Percentiles rank a stretch among this genome's conserved stretches.
phyloP scores from a whole-genome alignment of 2,329 filamentous ascomycete genomes.

The Cercospora brassicicola region DNA sequence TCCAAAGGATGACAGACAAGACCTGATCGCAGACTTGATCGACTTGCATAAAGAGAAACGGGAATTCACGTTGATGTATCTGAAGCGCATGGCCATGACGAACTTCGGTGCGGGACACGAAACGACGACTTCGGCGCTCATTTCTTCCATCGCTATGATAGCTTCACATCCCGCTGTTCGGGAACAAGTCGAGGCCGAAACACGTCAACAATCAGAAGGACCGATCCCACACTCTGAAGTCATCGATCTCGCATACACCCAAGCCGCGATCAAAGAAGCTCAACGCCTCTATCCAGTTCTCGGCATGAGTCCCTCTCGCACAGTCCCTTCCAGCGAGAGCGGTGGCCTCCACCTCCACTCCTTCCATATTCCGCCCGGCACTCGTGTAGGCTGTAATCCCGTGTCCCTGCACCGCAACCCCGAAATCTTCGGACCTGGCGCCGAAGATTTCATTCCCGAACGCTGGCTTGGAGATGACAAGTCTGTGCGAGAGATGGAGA shows the following conservation, averaged over 20 bases:
- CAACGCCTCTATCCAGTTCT: conserved; percentile 48
- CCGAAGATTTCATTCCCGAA: conserved; percentile 40
- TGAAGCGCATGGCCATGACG: conserved; percentile 26
- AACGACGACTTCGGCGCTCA: conserved; percentile 22
- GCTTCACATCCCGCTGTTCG: conserved; percentile 10
- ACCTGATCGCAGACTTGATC: conserved; percentile 22
- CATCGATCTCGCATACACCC: conserved; percentile 42
- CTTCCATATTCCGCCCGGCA: conserved; percentile 37
- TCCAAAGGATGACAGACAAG: conserved; percentile 15
- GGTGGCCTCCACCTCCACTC: conserved; percentile 42
- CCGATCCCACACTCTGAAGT: conserved; percentile 29
- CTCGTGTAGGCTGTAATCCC: conserved; percentile 37
- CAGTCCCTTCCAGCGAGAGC: conserved; percentile 34
- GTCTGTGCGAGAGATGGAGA: conserved; percentile 23
- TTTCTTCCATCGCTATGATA: conserved; percentile 18
- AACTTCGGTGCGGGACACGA: conserved; percentile 27
- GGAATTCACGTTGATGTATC: conserved; percentile 20
- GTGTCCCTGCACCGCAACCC: conserved; percentile 38
- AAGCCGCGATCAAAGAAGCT: conserved; percentile 48
- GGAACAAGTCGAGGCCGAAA: background rate
- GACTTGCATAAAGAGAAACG: conserved; percentile 23
- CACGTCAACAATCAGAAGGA: background rate
- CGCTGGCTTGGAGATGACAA: conserved; percentile 35
- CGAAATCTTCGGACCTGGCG: conserved; percentile 38
- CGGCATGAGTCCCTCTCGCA: conserved; percentile 44